These are phyloP conservation scores for Solanum corneliomulleri DNA, from an alignment of 257 asterid genomes.

Conservation along the genomic window DNA sequence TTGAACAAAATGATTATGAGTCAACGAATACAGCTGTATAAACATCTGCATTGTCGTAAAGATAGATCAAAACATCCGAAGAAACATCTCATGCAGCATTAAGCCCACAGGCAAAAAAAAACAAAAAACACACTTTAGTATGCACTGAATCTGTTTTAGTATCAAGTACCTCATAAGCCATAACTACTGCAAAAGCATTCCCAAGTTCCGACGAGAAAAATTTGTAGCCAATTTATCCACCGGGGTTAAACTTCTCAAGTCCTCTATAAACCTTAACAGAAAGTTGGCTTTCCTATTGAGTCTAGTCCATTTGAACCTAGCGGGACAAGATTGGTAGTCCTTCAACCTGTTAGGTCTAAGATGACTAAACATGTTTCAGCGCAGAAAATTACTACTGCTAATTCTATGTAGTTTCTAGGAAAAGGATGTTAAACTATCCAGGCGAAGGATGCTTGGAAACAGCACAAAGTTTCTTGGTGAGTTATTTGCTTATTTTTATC, in stretches of 20 bases:
- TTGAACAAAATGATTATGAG: neutral
- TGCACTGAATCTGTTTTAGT: neutral
- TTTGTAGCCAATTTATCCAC: neutral
- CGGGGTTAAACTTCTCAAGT: neutral
- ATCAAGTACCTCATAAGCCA: neutral
- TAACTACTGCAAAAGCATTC: neutral
- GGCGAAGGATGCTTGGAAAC: neutral
- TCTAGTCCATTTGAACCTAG: neutral
- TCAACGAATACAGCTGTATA: neutral
- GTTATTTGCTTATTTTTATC: neutral
- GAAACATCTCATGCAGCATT: neutral
- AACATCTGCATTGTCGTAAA: neutral
- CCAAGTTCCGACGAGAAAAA: neutral
- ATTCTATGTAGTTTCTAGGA: neutral
- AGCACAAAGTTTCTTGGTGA: neutral
- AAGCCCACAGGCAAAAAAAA: neutral
- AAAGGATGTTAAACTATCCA: neutral
- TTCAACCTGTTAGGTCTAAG: neutral
- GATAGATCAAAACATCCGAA: neutral
- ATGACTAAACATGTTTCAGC: neutral
- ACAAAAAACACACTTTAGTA: too few relatives aligned
- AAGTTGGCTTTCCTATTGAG: neutral
- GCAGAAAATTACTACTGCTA: neutral
- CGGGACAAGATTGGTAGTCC: neutral
- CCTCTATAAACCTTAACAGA: neutral